These are phyloP conservation scores for Suhomyces sp. DNA, from an alignment of 805 yeast species.

Conservation along the genomic window DNA sequence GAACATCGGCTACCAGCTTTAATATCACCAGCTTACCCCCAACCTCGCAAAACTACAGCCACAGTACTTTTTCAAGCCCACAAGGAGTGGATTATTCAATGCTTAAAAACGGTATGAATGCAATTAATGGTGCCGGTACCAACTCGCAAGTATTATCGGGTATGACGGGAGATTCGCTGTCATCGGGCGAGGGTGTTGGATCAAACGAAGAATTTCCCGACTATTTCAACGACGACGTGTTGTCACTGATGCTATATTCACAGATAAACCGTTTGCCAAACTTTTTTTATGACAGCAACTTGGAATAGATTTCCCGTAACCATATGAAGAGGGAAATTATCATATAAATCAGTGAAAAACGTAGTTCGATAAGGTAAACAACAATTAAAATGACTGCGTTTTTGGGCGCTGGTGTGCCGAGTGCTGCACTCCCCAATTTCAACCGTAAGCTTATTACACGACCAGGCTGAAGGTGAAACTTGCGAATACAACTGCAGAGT, in stretches of 20 bases:
- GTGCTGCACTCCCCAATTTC: background rate
- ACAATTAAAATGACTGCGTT: background rate
- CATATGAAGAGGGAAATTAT: too few species aligned
- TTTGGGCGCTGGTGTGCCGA: background rate
- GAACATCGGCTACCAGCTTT: background rate
- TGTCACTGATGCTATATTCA: conserved; percentile 18
- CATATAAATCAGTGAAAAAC: too few species aligned
- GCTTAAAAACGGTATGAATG: background rate
- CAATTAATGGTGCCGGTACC: background rate
- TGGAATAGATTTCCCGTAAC: conserved; percentile 2
- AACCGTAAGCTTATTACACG: background rate
- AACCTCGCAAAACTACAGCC: background rate
- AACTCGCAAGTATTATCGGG: background rate
- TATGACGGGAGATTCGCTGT: background rate
- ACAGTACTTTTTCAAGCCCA: background rate
- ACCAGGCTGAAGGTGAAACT: background rate
- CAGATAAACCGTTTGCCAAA: conserved; percentile 34
- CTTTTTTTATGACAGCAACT: conserved; percentile 36
- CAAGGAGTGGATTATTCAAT: background rate
- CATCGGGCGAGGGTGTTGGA: background rate
- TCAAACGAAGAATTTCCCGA: conserved; percentile 10
- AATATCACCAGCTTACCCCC: background rate
- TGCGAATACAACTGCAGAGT: background rate
- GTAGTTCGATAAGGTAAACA: too few species aligned
- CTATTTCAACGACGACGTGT: conserved; percentile 20